Evolutionary conservation across 331 rosid species (phyloP).

Genomic region (Malus hybrid): DNA sequence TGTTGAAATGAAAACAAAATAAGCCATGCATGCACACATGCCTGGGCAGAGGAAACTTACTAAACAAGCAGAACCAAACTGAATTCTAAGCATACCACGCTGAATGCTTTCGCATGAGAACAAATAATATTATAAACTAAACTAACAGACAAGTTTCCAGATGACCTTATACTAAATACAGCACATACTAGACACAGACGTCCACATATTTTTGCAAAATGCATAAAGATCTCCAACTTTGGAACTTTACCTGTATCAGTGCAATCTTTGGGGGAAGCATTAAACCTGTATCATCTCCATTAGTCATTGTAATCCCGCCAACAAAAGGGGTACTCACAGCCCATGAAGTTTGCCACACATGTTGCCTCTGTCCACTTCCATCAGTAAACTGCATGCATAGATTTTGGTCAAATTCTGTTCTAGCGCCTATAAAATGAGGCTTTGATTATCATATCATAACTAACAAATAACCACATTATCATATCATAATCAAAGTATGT

Average conservation of each 20-base stretch:
- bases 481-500: neutral
- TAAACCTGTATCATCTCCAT: constrained; percentile 84
- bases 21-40: neutral
- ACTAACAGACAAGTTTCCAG: neutral
- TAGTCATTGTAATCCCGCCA: constrained; percentile 92
- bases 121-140: neutral
- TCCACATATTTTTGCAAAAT: neutral
- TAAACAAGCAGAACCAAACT: neutral
- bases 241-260: constrained; percentile 65
- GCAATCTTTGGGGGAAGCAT: constrained; percentile 93
- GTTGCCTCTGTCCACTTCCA: constrained; percentile 72
- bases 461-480: constrained; percentile 13
- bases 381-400: constrained; percentile 63
- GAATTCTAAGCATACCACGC: neutral
- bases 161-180: neutral
- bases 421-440: too few relatives aligned
- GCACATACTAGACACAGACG: neutral
- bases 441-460: too few relatives aligned
- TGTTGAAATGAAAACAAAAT: neutral
- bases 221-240: constrained; percentile 8
- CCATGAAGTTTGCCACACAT: constrained; percentile 96
- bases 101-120: neutral
- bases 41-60: neutral
- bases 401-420: constrained; percentile 12
- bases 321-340: constrained; percentile 88